phyloP scores from a whole-genome alignment of 2,329 filamentous ascomycete genomes.

The Hypoxylon sp. region DNA sequence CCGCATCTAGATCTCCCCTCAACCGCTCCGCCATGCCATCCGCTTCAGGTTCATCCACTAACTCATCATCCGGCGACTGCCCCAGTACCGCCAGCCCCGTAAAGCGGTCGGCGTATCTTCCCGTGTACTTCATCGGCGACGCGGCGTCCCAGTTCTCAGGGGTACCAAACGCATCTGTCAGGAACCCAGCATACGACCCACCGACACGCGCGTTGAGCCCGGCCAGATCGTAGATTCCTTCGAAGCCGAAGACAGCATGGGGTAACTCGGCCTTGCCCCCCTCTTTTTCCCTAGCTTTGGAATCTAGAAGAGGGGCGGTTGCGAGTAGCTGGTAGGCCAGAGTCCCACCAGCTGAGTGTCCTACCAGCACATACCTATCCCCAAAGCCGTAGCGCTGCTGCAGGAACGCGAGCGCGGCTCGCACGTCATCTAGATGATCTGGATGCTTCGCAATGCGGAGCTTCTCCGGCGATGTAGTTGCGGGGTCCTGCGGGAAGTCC shows the following conservation, averaged over 20 bases:
- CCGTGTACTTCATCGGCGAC: constrained; percentile 65
- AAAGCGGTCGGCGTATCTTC: constrained; percentile 59
- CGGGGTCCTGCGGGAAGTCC: constrained; percentile 59
- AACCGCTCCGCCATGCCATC: constrained; percentile 67
- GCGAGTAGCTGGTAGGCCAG: constrained; percentile 72
- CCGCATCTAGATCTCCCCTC: constrained; percentile 54
- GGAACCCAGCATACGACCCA: constrained; percentile 68
- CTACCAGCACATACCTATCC: constrained; percentile 66
- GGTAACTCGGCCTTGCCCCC: constrained; percentile 55
- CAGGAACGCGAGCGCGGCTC: constrained; percentile 64
- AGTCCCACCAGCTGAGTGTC: constrained; percentile 74
- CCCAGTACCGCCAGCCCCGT: constrained; percentile 57
- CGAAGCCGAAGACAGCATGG: constrained; percentile 69
- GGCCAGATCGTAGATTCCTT: constrained; percentile 76
- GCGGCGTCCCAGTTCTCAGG: constrained; percentile 64
- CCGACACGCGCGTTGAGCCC: constrained; percentile 63
- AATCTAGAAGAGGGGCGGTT: constrained; percentile 45
- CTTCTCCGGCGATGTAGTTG: constrained; percentile 51
- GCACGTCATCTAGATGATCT: constrained; percentile 71
- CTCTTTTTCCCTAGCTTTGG: constrained; percentile 48
- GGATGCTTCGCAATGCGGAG: constrained; percentile 67
- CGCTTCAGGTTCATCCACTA: constrained; percentile 70
- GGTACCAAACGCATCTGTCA: constrained; percentile 71
- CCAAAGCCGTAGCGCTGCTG: constrained; percentile 60
- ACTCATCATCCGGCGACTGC: constrained; percentile 62